These are phyloP conservation scores for Aphanoascus verrucosus DNA, from an alignment of 2,329 filamentous ascomycete genomes.

Conservation along the genomic window DNA sequence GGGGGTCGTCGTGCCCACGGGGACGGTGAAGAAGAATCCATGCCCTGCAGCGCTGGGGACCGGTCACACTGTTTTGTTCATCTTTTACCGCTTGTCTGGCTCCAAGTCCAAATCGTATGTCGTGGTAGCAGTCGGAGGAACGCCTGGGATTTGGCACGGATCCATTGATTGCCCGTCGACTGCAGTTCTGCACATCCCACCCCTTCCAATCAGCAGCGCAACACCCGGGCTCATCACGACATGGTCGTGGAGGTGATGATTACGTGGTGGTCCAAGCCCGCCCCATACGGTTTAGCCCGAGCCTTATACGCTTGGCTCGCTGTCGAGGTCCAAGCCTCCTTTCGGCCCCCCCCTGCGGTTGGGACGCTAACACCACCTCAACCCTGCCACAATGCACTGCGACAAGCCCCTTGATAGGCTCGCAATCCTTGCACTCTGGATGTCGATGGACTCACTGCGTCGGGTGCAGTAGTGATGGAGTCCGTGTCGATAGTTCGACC, in stretches of 20 bases:
- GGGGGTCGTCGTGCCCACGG: neutral
- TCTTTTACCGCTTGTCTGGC: neutral
- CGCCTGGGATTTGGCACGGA: too few species aligned
- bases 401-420: neutral
- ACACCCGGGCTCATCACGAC: too few species aligned
- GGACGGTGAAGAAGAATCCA: conserved; percentile 4
- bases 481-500: neutral
- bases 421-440: neutral
- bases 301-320: neutral
- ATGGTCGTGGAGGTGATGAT: too few species aligned
- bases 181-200: too few species aligned
- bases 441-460: neutral
- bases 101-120: neutral
- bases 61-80: neutral
- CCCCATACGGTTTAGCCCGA: conserved; percentile 1
- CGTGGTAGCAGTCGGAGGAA: too few species aligned
- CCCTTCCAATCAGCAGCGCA: too few species aligned
- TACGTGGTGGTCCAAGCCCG: neutral
- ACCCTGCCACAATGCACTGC: neutral
- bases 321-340: conserved; percentile 5
- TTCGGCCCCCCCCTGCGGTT: conserved; percentile 5
- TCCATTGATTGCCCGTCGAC: too few species aligned
- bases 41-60: neutral
- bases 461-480: neutral
- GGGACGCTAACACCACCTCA: too few species aligned